These are phyloP conservation scores for Bolboschoenoplectus hybrid DNA, from an alignment of 202 grass and related monocot genomes.

Conservation along the genomic window DNA sequence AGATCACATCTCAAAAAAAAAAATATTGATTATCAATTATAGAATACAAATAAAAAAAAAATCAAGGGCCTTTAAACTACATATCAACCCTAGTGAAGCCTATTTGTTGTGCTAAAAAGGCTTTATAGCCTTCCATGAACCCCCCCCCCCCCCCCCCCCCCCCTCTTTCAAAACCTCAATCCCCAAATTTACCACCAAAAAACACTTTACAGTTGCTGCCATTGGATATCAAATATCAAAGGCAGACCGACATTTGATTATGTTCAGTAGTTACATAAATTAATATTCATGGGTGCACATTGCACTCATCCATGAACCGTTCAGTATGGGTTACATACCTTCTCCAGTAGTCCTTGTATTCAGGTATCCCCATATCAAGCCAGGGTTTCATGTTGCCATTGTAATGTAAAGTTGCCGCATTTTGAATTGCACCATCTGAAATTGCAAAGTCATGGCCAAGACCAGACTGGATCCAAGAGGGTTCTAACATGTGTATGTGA, in stretches of 20 bases:
- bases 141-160: background rate
- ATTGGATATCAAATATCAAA: background rate
- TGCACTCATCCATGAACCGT: slow-evolving; percentile 83
- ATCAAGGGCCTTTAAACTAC: slow-evolving; percentile 36
- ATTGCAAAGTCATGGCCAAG: slow-evolving; percentile 84
- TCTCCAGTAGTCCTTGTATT: slow-evolving; percentile 80
- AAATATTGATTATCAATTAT: slow-evolving; percentile 37
- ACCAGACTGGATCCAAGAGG: slow-evolving; percentile 59
- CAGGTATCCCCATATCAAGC: slow-evolving; percentile 86
- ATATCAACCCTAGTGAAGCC: slow-evolving; percentile 32
- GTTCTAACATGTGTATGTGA: slow-evolving; percentile 62
- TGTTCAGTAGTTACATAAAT: slow-evolving; percentile 29
- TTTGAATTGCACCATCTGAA: slow-evolving; percentile 44
- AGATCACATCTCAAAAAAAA: slow-evolving; percentile 27
- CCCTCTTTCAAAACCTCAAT: background rate
- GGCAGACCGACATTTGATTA: background rate
- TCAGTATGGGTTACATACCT: slow-evolving; percentile 71
- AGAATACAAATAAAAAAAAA: slow-evolving; percentile 36
- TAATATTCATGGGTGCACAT: slow-evolving; percentile 60
- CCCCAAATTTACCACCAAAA: slow-evolving; percentile 2
- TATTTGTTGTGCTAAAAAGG: slow-evolving; percentile 16
- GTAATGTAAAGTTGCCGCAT: slow-evolving; percentile 71
- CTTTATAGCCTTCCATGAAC: background rate
- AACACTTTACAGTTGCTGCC: slow-evolving; percentile 33
- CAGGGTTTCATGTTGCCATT: slow-evolving; percentile 99